These are phyloP conservation scores for Eutrema heterophyllum DNA, from an alignment of 345 rosid genomes.

Conservation along the genomic window DNA sequence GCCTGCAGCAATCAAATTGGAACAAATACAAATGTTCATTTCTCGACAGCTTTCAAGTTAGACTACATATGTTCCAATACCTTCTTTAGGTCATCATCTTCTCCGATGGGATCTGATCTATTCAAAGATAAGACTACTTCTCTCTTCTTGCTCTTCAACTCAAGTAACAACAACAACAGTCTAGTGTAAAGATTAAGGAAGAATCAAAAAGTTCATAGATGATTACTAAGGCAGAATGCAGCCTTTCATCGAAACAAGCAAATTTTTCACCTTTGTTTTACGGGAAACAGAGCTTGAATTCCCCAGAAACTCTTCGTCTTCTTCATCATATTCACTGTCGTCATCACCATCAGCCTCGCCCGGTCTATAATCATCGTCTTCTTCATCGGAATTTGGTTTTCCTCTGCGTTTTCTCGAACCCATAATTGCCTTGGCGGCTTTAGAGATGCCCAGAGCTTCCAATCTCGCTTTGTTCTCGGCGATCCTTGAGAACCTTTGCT, in stretches of 20 bases:
- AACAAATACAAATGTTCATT: background rate
- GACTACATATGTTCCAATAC: constrained; percentile 8
- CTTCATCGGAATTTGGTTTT: constrained; percentile 44
- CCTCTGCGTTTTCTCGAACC: constrained; percentile 31
- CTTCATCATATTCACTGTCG: constrained; percentile 25
- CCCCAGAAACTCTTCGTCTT: constrained; percentile 34
- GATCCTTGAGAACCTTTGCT: constrained; percentile 64
- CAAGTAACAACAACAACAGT: background rate
- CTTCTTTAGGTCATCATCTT: constrained; percentile 45
- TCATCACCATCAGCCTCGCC: constrained; percentile 21
- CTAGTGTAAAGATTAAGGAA: background rate
- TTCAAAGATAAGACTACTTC: constrained; percentile 22
- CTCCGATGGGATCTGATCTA: constrained; percentile 33
- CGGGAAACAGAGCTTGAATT: constrained; percentile 28
- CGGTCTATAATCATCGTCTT: constrained; percentile 71
- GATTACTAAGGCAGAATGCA: too few species aligned
- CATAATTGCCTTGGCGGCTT: constrained; percentile 47
- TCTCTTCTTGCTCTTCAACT: constrained; percentile 46
- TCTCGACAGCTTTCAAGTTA: background rate
- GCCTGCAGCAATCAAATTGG: constrained; percentile 41
- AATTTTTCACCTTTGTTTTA: constrained; percentile 27
- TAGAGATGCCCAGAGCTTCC: constrained; percentile 73
- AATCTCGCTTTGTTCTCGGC: constrained; percentile 74
- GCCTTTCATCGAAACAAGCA: background rate
- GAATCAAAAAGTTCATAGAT: too few species aligned